Base-by-base conservation (phyloP, 1,284 basidiomycete genomes). In the Malassezia nana region DNA sequence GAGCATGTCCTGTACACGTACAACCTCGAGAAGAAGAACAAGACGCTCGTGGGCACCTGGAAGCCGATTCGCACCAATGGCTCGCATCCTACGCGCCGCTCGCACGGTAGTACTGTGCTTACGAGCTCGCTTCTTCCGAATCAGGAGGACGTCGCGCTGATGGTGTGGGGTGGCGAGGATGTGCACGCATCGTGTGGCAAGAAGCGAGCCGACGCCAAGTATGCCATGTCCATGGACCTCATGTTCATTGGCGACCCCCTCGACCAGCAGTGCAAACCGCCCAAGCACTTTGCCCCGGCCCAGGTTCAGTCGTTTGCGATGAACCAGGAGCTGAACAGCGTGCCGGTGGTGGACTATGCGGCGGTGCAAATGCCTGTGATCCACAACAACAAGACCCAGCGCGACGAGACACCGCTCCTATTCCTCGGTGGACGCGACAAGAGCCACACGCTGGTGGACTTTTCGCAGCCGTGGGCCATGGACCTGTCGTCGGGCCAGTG, bases 381-480 rank as follows among this genome's bases (percentile, higher is more conserved):
- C 26, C 18, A 26, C 16, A 32, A 42, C 28, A 15, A 5, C 12
- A 6, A 49, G 25, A 41, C 46, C 15, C 6, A 43, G 24, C 41
- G 28, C 9, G 57, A 43, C 38, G 41, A 35, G 55, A 55, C 15
- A 43, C 56, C 58, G 10, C 39, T 74, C 26, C 57, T 62, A 25
- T 64, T 74, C 52, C 49, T 75, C 28, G 74, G 74, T 5, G 74
- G 74, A 3, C 68, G 72, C 39, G 62, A 62, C 18, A 51, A 60
- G n/a, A 20, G 46, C 32, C 67, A 66, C 5, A 41, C 46, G 12
- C 50, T 72, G 13, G 67, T 62, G 2, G 44, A 44, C 7, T 53
- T 74, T 44, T 18, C 45, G 8, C 29, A 40, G 1, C 52, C 73
- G 24, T 65, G 74, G 58, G 57, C 66, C 1, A 66, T 73, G 31